A percentile compares a stretch with the other conserved stretches of the same genome.
Conservation (phyloP, 148 eudicot genomes). For the Amaranthus hypochondriacus region DNA sequence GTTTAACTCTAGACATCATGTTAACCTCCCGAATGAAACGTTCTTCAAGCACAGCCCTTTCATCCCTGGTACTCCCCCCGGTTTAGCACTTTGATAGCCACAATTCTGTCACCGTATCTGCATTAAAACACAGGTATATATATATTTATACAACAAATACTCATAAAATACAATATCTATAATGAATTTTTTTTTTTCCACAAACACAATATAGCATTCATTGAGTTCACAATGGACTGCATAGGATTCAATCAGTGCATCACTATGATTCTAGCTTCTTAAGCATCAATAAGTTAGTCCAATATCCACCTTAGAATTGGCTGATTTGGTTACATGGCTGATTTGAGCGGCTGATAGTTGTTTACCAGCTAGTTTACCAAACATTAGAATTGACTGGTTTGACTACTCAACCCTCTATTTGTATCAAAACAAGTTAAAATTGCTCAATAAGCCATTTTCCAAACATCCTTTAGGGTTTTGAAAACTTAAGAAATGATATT, state of each 20-base stretch:
- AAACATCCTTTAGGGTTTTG: too few species aligned
- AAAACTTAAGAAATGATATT: too few species aligned
- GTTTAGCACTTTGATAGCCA: conserved; percentile 86
- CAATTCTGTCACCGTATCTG: conserved; percentile 80
- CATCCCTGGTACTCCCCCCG: conserved; percentile 69
- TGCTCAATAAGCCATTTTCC: too few species aligned
- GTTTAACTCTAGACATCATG: conserved; percentile 93
- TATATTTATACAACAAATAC: conserved; percentile 1
- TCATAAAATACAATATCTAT: neutral
- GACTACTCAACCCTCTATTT: too few species aligned
- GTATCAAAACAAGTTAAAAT: too few species aligned
- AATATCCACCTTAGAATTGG: too few species aligned
- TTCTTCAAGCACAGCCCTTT: conserved; percentile 61
- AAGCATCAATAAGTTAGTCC: neutral
- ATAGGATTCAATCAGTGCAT: neutral
- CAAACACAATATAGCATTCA: neutral
- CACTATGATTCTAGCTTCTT: neutral
- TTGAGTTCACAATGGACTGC: neutral
- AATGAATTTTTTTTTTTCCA: neutral
- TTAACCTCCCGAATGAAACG: conserved; percentile 86
- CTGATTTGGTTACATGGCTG: too few species aligned
- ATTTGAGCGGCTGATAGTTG: too few species aligned
- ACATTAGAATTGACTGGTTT: too few species aligned
- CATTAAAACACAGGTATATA: conserved; percentile 15
- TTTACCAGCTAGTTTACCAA: too few species aligned